Evolutionary conservation across 164 flowering plant genomes (phyloP), one percentile per base, ranked within the genome.

Genomic region (Buxus sempervirens): DNA sequence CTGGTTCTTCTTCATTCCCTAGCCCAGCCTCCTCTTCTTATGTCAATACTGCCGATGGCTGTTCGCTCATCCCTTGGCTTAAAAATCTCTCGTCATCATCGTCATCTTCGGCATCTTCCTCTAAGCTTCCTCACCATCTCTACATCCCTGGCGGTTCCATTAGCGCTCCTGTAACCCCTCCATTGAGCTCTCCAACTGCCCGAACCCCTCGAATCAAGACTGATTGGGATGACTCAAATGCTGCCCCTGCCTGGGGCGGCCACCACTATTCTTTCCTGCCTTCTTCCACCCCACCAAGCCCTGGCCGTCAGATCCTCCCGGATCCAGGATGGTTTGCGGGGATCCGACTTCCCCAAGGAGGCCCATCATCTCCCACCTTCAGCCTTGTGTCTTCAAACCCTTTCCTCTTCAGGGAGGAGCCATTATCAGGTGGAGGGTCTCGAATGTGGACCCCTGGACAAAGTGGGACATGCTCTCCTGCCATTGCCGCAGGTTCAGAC

Each of bases 401-500:
- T n/a, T 88, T 87, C 74, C 88, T 82, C n/a, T 78, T 81, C n/a
- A 81, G 73, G 69, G 82, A 76, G 24, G 90, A 80, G 71, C 81
- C 73, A 20, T 77, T 82, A 13, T 77, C 83, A 0, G 85, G 79
- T 61, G 83, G 83, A 28, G 91, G 89, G 15, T 89, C 96, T 5
- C 84, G 87, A 9, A 87, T 90, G 93, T 91, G 97, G 97, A 90
- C 98, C 22, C 98, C 97, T 8, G 97, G 91, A 42, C 97, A 91
- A 66, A 94, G 98, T 66, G 98, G 98, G 42, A 84, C 97, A 28
- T 91, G 98, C 82, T 91, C 98, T 18, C 98, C 98, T 0, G 94
- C 86, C 18, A 58, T 89, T 65, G 76, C 87, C 9, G 90, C 89
- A 0, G 82, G 90, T 0, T 71, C 74, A 48, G 91, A 85, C 70